phyloP scores from a whole-genome alignment of 345 rosid species.

The Dovyalis caffra region DNA sequence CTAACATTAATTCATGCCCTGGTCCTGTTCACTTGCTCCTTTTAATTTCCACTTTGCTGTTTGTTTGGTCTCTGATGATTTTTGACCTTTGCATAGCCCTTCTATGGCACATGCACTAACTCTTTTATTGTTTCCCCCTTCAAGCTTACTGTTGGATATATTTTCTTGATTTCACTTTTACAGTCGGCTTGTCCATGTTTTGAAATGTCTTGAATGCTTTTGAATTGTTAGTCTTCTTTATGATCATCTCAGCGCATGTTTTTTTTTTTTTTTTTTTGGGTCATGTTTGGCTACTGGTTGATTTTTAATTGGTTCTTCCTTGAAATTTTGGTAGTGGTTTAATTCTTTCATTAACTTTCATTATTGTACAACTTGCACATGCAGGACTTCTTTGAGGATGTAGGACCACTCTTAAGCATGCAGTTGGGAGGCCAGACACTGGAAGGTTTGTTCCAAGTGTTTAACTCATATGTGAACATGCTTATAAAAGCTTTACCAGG shows the following conservation, averaged over 20 bases:
- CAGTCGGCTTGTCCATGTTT: neutral
- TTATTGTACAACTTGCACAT: constrained; percentile 11
- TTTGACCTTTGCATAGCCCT: neutral
- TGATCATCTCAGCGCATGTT: neutral
- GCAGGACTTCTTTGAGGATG: constrained; percentile 98
- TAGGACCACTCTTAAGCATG: constrained; percentile 95
- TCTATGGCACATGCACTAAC: neutral
- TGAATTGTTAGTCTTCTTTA: neutral
- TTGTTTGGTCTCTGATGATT: neutral
- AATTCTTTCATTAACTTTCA: constrained; percentile 13
- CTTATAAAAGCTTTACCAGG: constrained; percentile 93
- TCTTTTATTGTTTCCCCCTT: neutral
- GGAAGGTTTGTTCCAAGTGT: constrained; percentile 93
- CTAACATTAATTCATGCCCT: neutral
- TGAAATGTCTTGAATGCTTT: neutral
- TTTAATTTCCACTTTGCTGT: neutral
- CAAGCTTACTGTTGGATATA: neutral
- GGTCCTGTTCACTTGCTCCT: neutral
- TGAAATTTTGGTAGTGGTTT: neutral
- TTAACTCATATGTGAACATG: constrained; percentile 80
- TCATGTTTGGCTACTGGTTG: constrained; percentile 9
- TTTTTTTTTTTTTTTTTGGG: too few species aligned
- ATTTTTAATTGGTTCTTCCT: constrained; percentile 6
- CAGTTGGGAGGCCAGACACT: constrained; percentile 91
- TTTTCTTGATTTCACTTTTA: neutral